Evolutionary conservation across 495 filamentous ascomycete genomes (phyloP), one percentile per base, ranked within the genome.

Genomic region (Entonaema liquescens): DNA sequence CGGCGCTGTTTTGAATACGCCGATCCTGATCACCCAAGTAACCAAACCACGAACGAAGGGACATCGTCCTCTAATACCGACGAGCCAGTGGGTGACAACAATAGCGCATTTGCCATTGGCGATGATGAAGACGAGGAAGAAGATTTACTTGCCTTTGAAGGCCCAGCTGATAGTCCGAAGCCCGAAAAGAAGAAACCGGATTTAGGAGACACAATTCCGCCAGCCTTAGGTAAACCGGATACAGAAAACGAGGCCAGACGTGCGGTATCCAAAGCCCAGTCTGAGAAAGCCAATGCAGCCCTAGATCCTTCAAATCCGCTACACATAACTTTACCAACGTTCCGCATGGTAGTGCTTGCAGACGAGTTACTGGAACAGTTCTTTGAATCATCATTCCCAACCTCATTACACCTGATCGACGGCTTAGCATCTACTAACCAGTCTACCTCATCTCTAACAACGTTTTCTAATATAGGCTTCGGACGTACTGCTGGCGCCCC

Each of bases 1-100:
- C 85, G 94, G 58, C 87, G 95, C 40, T 99, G 95, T 79, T 98
- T 99, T 67, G 96, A 99, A 81, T 99, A 99, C 76, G 95, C 95
- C 17, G 95, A 99, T 77, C 96, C 95, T 8, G 95, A 96, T 74
- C 90, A 92, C 65, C 87, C 89, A 0, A 85, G 83, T 33, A 86
- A 89, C 58, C 84, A 87, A 64, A 80, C 77, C 35, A 67, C 72
- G 26, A 58, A 42, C n/a, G 66, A 69, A 31, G 56, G 49, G 54
- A 38, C 65, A 59, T 40, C 62, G 74, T 47, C 70, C 7, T 36
- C 47, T 64, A 58, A 76, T 62, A 49, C 74, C 65, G 44, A 70
- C 59, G 59, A 73, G 59, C 13, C 76, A 47, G 35, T 64, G 19
- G 56, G 74, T 23, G 71, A 75, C 62, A 76, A 81, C 59, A 71